Conservation (phyloP, 768 basidiomycete genomes). For the Podaxis sp. region DNA sequence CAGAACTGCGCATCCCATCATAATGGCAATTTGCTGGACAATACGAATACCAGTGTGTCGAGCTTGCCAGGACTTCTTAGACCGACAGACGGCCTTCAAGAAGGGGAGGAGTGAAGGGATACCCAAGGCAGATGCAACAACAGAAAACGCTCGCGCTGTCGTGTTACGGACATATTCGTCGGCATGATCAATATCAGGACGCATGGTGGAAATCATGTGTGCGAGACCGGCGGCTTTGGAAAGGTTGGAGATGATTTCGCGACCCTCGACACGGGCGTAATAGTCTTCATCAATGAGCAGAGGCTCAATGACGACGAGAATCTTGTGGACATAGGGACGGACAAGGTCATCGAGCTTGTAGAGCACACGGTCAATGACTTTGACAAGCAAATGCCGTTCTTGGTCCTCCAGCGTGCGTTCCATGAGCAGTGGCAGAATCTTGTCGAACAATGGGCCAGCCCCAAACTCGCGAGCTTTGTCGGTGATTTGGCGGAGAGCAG, state of each 20-base stretch:
- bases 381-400: slow-evolving; percentile 95
- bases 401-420: slow-evolving; percentile 97
- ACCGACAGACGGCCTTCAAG: slow-evolving; percentile 96
- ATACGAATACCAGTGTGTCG: slow-evolving; percentile 99
- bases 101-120: slow-evolving; percentile 97
- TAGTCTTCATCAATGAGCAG: slow-evolving; percentile 98
- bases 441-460: slow-evolving; percentile 97
- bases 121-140: slow-evolving; percentile 97
- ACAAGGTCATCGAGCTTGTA: slow-evolving; percentile 99
- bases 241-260: slow-evolving; percentile 98
- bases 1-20: slow-evolving; percentile 99
- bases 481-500: slow-evolving; percentile 95
- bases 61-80: slow-evolving; percentile 99
- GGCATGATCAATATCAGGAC: slow-evolving; percentile 98
- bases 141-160: slow-evolving; percentile 97
- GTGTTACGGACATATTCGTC: slow-evolving; percentile 99
- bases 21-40: slow-evolving; percentile 98
- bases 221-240: slow-evolving; percentile 98
- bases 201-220: slow-evolving; percentile 99
- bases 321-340: slow-evolving; percentile 98
- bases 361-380: slow-evolving; percentile 97
- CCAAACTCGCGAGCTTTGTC: slow-evolving; percentile 99
- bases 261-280: slow-evolving; percentile 94
- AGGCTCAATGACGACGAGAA: slow-evolving; percentile 98
- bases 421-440: slow-evolving; percentile 97